phyloP scores from a whole-genome alignment of 2,329 filamentous ascomycete genomes.

The Pseudogymnoascus sp. region DNA sequence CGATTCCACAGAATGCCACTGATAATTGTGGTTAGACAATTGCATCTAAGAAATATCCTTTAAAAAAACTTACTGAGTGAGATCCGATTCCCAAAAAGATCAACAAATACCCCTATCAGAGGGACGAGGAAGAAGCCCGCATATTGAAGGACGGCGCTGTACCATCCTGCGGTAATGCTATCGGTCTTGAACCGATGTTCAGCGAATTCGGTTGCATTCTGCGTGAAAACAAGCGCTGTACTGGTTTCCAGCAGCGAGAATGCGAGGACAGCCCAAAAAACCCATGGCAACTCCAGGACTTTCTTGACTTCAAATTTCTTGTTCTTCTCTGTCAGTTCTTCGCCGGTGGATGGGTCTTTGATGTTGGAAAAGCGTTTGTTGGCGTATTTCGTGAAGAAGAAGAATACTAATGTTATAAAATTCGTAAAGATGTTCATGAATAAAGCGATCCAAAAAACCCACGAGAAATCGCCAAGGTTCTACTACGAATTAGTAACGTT shows the following conservation, averaged over 20 bases:
- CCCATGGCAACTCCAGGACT: slow-evolving; percentile 51
- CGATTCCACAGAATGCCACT: slow-evolving; percentile 39
- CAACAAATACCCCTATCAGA: slow-evolving; percentile 47
- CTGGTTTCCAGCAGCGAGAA: slow-evolving; percentile 55
- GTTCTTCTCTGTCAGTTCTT: slow-evolving; percentile 52
- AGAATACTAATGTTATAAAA: slow-evolving; percentile 44
- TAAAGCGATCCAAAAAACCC: slow-evolving; percentile 55
- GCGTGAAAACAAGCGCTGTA: slow-evolving; percentile 45
- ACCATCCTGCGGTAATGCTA: slow-evolving; percentile 52
- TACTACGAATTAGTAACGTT: slow-evolving; percentile 18
- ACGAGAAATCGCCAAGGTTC: slow-evolving; percentile 52
- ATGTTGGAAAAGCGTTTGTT: slow-evolving; percentile 40
- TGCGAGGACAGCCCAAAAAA: slow-evolving; percentile 47
- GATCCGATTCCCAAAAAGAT: slow-evolving; percentile 47
- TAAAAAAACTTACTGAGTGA: slow-evolving; percentile 31
- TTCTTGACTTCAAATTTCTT: slow-evolving; percentile 50
- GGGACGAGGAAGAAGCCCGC: slow-evolving; percentile 53
- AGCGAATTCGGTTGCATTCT: slow-evolving; percentile 55
- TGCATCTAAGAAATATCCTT: neutral
- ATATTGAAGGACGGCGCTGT: slow-evolving; percentile 50
- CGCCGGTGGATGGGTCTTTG: slow-evolving; percentile 49
- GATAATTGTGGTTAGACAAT: neutral
- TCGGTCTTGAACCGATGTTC: slow-evolving; percentile 51
- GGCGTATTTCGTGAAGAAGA: slow-evolving; percentile 47
- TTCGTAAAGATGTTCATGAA: slow-evolving; percentile 61